Evolutionary conservation across 805 yeast species (phyloP).

Genomic region (Metschnikowia gruessii): DNA sequence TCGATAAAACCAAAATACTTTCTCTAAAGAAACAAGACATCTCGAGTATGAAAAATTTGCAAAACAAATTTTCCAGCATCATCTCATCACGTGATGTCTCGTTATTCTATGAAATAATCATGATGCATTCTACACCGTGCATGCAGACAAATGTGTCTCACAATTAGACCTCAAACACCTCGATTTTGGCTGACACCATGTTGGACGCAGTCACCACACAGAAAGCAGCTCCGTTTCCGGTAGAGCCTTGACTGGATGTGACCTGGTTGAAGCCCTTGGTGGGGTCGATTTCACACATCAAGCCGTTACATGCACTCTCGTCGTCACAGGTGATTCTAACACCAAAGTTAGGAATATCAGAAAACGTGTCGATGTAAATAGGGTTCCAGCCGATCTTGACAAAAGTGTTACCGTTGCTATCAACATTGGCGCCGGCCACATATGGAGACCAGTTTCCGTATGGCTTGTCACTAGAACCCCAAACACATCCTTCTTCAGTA

Average conservation of each 20-base stretch:
- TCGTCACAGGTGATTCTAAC: constrained; percentile 68
- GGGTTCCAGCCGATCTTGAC: constrained; percentile 94
- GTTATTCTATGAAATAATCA: too few species aligned
- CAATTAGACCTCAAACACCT: constrained; percentile 51
- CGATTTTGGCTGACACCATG: constrained; percentile 64
- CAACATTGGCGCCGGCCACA: constrained; percentile 89
- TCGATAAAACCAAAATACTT: too few species aligned
- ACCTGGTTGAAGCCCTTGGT: constrained; percentile 58
- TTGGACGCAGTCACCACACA: constrained; percentile 78
- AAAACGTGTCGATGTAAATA: constrained; percentile 65
- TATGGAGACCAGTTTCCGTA: constrained; percentile 92
- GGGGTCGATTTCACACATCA: constrained; percentile 82
- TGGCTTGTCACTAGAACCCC: constrained; percentile 73
- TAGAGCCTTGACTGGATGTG: constrained; percentile 42
- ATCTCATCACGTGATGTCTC: too few species aligned
- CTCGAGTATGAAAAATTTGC: too few species aligned
- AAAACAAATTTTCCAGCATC: too few species aligned
- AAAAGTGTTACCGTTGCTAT: constrained; percentile 62
- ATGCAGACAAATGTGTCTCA: too few species aligned
- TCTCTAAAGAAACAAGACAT: too few species aligned
- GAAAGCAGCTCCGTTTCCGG: constrained; percentile 58
- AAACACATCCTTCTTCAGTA: constrained; percentile 70
- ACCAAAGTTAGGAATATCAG: constrained; percentile 64
- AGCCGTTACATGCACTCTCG: constrained; percentile 61
- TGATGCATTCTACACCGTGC: too few species aligned